phyloP scores from a whole-genome alignment of 2,329 filamentous ascomycete species.

The Cladosporium phlei region DNA sequence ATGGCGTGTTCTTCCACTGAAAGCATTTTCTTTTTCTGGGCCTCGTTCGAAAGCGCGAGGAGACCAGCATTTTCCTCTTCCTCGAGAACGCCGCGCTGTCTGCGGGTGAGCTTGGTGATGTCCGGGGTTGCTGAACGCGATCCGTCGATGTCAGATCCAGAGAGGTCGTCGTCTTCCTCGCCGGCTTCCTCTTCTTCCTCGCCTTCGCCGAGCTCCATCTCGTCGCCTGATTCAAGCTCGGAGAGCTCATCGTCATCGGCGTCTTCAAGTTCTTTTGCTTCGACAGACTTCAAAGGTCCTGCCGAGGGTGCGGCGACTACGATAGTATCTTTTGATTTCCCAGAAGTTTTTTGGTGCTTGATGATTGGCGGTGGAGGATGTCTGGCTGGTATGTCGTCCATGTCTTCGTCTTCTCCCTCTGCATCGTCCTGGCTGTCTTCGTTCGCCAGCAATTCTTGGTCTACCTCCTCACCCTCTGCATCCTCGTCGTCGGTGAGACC shows the following conservation, averaged over 20 bases:
- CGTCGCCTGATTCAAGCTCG: constrained; percentile 31
- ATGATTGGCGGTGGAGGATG: constrained; percentile 34
- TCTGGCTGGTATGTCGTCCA: constrained; percentile 30
- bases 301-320: constrained; percentile 26
- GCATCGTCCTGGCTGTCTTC: constrained; percentile 31
- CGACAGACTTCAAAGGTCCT: constrained; percentile 39
- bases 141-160: constrained; percentile 40
- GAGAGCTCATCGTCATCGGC: constrained; percentile 47
- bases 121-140: constrained; percentile 58
- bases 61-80: constrained; percentile 41
- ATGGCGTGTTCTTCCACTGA: constrained; percentile 70
- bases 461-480: constrained; percentile 24
- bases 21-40: constrained; percentile 67
- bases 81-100: constrained; percentile 58
- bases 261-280: constrained; percentile 49
- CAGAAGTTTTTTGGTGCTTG: constrained; percentile 18
- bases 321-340: constrained; percentile 26
- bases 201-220: constrained; percentile 38
- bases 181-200: constrained; percentile 35
- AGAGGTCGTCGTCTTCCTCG: constrained; percentile 43
- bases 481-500: constrained; percentile 35
- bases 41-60: constrained; percentile 57
- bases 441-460: constrained; percentile 22
- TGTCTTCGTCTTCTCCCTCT: constrained; percentile 34
- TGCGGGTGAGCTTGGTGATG: constrained; percentile 61